Percentiles rank a stretch among this genome's conserved stretches.
These are phyloP conservation scores for Saccharomycopsis phalli DNA, from an alignment of 1,139 yeast genomes.

Conservation along the genomic window DNA sequence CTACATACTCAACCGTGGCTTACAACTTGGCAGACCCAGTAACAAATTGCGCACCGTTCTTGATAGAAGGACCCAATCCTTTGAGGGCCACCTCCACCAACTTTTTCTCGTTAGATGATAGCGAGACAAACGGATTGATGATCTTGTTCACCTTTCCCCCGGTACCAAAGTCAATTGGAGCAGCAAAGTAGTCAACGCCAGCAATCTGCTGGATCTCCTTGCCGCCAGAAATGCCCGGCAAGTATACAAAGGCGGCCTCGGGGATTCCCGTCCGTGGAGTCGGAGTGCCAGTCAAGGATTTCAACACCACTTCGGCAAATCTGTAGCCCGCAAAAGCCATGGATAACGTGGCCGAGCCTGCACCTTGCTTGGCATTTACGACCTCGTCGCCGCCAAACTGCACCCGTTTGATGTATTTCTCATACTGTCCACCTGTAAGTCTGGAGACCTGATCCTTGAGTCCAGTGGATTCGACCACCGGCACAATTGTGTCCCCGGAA, in stretches of 20 bases:
- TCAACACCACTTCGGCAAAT: constrained; percentile 52
- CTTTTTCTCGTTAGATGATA: constrained; percentile 36
- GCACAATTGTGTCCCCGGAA: constrained; percentile 70
- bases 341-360: constrained; percentile 69
- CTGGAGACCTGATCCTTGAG: constrained; percentile 26
- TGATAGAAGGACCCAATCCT: constrained; percentile 48
- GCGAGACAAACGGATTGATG: constrained; percentile 35
- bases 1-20: too few relatives aligned
- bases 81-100: constrained; percentile 44
- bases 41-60: constrained; percentile 54
- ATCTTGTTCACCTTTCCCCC: constrained; percentile 43
- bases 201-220: constrained; percentile 32
- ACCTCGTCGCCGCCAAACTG: constrained; percentile 79
- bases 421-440: constrained; percentile 31
- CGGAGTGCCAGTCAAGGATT: constrained; percentile 33
- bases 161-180: constrained; percentile 45
- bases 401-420: constrained; percentile 47
- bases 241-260: constrained; percentile 42
- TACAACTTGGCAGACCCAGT: constrained; percentile 22
- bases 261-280: constrained; percentile 29
- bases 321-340: constrained; percentile 74
- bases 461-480: constrained; percentile 28
- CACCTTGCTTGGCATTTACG: constrained; percentile 67
- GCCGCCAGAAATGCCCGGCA: constrained; percentile 49
- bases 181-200: constrained; percentile 48